Base-by-base conservation (phyloP, 2,329 filamentous ascomycete species). In the Phaeosphaeria sp. region DNA sequence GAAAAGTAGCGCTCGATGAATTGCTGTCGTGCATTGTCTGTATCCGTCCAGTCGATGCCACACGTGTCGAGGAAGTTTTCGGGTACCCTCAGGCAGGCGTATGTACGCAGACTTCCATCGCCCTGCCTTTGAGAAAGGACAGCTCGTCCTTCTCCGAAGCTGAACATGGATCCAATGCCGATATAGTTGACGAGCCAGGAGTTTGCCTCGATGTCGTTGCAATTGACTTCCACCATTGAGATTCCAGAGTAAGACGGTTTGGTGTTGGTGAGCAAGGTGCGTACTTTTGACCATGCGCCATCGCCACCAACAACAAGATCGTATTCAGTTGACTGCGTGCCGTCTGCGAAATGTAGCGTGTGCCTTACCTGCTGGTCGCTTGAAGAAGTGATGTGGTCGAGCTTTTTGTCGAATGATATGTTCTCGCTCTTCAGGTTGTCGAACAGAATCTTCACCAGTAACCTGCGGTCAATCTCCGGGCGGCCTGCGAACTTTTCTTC, bases 381-480 rank as follows among this genome's bases (percentile, higher is more conserved):
- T 17, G 46, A 59, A 2, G 61, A 55, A 17, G 60, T 71, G 8
- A 84, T 73, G 4, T 72, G 64, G 49, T 74, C 68, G 18, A 87
- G 30, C 49, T 71, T 69, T 57, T 53, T 67, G 5, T 53, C 54
- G 47, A 68, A 69, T 5, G 51, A 36, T 3, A 72, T 82, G n/a
- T 39, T 79, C 54, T 72, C 81, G 4, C 71, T 78, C 7, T 75
- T 67, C 0, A 84, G 78, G 9, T 85, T 74, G 2, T 81, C 81
- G 22, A 80, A 74, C 18, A 79, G 69, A 8, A 77, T 49, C 72
- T 79, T 65, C 45, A 65, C 50, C 46, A 72, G 51, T 15, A 43
- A 50, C n/a, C 45, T 56, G 18, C 84, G 80, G 68, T 87, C 84
- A 58, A 87, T 86, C 66, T 86, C 85, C 9, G 69, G 68, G 15